These are phyloP conservation scores for Collybiopsis luxurians DNA, from an alignment of 768 basidiomycete genomes.

Conservation along the genomic window DNA sequence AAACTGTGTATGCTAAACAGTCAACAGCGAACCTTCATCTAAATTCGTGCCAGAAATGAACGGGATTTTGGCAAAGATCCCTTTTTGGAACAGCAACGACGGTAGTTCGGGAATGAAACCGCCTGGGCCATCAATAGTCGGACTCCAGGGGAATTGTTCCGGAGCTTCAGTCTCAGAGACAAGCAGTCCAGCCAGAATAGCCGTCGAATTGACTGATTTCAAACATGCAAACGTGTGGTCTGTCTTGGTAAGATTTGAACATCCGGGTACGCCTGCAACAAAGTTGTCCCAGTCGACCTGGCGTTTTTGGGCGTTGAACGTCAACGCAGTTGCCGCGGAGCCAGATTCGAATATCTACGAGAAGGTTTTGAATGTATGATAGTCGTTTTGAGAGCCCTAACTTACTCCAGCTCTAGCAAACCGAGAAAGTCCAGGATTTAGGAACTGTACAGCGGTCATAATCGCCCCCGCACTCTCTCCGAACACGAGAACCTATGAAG, in stretches of 20 bases:
- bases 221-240: slow-evolving; percentile 29
- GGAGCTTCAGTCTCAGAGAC: slow-evolving; percentile 11
- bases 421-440: slow-evolving; percentile 19
- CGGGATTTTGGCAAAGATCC: slow-evolving; percentile 31
- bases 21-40: slow-evolving; percentile 51
- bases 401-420: slow-evolving; percentile 17
- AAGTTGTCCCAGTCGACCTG: slow-evolving; percentile 10
- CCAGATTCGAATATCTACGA: slow-evolving; percentile 31
- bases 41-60: slow-evolving; percentile 43
- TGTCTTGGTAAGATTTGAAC: slow-evolving; percentile 21
- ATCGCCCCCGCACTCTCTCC: slow-evolving; percentile 60
- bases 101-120: slow-evolving; percentile 38
- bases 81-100: slow-evolving; percentile 26
- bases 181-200: slow-evolving; percentile 11
- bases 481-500: slow-evolving; percentile 43
- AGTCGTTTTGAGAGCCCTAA: not conserved
- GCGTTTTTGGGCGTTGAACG: slow-evolving; percentile 16
- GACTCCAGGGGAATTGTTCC: slow-evolving; percentile 28
- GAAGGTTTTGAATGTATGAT: not conserved
- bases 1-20: no score
- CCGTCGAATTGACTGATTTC: slow-evolving; percentile 11
- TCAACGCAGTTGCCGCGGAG: slow-evolving; percentile 17
- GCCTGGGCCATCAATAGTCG: slow-evolving; percentile 39
- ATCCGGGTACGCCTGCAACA: slow-evolving; percentile 27
- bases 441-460: slow-evolving; percentile 36